Percentiles rank a stretch among this genome's conserved stretches.
phyloP scores from a whole-genome alignment of 2,329 filamentous ascomycete genomes.

The Zarea fungicola region DNA sequence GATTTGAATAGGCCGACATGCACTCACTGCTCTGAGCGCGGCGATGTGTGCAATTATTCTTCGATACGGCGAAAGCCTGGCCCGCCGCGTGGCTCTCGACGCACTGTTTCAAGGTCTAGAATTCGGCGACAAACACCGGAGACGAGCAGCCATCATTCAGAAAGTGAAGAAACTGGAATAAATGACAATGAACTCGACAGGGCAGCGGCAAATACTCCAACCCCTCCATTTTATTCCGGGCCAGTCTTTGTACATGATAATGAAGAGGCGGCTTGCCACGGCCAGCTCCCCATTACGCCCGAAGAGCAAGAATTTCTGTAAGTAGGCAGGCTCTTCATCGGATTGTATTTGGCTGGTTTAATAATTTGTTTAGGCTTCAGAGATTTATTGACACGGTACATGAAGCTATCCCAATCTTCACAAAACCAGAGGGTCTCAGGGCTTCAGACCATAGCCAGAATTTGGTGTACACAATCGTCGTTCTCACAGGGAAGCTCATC shows the following conservation, averaged over 20 bases:
- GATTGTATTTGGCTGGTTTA: background rate
- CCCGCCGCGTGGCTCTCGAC: slow-evolving; percentile 6
- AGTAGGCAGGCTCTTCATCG: background rate
- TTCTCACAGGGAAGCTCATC: slow-evolving; percentile 13
- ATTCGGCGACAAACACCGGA: background rate
- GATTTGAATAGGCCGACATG: slow-evolving; percentile 13
- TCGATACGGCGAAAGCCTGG: slow-evolving; percentile 15
- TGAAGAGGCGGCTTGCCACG: too few relatives aligned
- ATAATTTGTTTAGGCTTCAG: background rate
- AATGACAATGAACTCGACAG: background rate
- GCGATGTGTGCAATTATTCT: slow-evolving; percentile 13
- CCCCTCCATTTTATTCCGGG: too few relatives aligned
- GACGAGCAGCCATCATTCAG: background rate
- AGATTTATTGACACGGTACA: background rate
- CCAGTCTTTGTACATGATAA: too few relatives aligned
- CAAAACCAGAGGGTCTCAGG: background rate
- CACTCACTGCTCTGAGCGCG: slow-evolving; percentile 13
- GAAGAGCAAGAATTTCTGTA: slow-evolving; percentile 4
- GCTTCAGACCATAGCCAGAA: background rate
- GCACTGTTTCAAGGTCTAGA: background rate
- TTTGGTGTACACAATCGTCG: background rate
- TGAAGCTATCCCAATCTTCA: slow-evolving; percentile 6
- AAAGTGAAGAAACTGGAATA: background rate
- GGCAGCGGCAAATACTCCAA: background rate
- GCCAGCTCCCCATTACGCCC: background rate